These are phyloP conservation scores for Ceratocystiopsis brevicomis DNA, from an alignment of 2,329 filamentous ascomycete genomes.

Conservation along the genomic window DNA sequence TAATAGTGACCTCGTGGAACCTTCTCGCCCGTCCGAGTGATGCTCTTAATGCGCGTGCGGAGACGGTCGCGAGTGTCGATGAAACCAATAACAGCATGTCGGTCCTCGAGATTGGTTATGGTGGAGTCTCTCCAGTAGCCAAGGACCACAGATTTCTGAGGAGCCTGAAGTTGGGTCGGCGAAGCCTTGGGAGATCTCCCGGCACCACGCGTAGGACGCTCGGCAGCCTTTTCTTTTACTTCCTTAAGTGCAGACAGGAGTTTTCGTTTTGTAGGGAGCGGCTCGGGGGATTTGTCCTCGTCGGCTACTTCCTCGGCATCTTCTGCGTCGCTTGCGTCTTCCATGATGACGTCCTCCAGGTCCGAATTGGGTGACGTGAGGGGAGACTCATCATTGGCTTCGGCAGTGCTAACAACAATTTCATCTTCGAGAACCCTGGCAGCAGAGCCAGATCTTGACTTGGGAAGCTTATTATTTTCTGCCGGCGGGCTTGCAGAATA, in stretches of 20 bases:
- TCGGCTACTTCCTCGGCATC: too few relatives aligned
- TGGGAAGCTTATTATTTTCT: too few relatives aligned
- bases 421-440: slow-evolving; percentile 26
- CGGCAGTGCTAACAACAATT: slow-evolving; percentile 28
- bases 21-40: slow-evolving; percentile 27
- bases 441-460: too few relatives aligned
- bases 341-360: slow-evolving; percentile 25
- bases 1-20: slow-evolving; percentile 28
- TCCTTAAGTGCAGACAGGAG: slow-evolving; percentile 19
- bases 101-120: slow-evolving; percentile 27
- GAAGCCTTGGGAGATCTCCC: too few relatives aligned
- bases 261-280: slow-evolving; percentile 36
- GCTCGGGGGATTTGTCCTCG: slow-evolving; percentile 12
- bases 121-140: slow-evolving; percentile 43
- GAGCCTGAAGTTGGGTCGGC: too few relatives aligned
- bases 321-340: slow-evolving; percentile 12
- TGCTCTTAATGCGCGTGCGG: slow-evolving; percentile 36
- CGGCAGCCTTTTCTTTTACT: too few relatives aligned
- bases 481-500: too few relatives aligned
- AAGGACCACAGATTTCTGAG: slow-evolving; percentile 28
- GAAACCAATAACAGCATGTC: slow-evolving; percentile 42
- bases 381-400: slow-evolving; percentile 22
- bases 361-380: slow-evolving; percentile 17
- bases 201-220: too few relatives aligned
- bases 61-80: slow-evolving; percentile 42